Percentiles rank a stretch among this genome's conserved stretches.
Conservation (phyloP, 495 filamentous ascomycete species). For the Xylaria venustula region DNA sequence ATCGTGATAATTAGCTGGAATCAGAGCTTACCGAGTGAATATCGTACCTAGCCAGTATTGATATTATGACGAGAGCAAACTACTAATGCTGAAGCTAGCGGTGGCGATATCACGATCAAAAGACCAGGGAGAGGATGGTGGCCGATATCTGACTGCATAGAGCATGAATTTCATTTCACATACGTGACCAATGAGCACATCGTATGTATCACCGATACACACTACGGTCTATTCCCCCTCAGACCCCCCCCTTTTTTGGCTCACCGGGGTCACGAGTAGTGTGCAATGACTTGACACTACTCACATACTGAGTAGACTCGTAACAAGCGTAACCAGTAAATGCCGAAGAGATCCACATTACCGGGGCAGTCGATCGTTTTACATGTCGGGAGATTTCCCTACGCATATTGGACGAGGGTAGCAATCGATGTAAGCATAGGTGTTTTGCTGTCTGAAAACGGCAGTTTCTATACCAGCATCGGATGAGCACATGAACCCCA, state of each 20-base stretch:
- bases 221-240: neutral
- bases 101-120: neutral
- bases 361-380: neutral
- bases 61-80: neutral
- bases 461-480: neutral
- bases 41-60: neutral
- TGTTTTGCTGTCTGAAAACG: neutral
- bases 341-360: neutral
- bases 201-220: neutral
- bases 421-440: neutral
- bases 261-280: too few relatives aligned
- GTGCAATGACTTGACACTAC: neutral
- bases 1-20: neutral
- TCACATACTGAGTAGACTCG: too few relatives aligned
- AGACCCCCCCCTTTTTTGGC: neutral
- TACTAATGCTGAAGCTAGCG: neutral
- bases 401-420: neutral
- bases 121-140: neutral
- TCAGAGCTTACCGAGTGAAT: neutral
- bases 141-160: neutral
- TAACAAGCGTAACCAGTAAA: too few relatives aligned
- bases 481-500: neutral
- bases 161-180: constrained; percentile 8
- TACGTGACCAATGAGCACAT: neutral
- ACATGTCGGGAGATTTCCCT: neutral